Base-by-base conservation (phyloP, 2,329 filamentous ascomycete species). In the Fusarium sp. region DNA sequence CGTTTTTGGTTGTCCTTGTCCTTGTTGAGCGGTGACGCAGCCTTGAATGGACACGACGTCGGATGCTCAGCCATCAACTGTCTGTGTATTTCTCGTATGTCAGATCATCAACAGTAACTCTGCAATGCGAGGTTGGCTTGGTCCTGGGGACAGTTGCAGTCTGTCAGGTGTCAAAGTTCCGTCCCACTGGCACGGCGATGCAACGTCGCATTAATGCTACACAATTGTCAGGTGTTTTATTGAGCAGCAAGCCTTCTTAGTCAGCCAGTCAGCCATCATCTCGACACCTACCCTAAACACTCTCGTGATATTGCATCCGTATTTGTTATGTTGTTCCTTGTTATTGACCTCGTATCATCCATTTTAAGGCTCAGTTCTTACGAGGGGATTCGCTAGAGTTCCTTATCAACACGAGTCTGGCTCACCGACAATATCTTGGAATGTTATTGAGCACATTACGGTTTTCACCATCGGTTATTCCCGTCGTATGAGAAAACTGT, bases 201-300 rank as follows among this genome's bases (percentile, higher is more conserved):
- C 56, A 73, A 73, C 71, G 70, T 74, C 69, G 52, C 67, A 39
- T 63, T 29, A 23, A 56, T 31, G 25, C 31, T 33, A 65, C 55
- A 71, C 46, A 15, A 48, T 49, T 66, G 45, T 70, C 66, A 73
- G 61, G 52, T 55, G 49, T n/a, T 54, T 39, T 54, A 19, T 39
- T 39, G 33, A 27, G 19, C 60, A 51, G 54, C 56, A 15, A 12
- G 6, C 44, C n/a, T 25, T 48, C 55, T 64, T 70, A 65, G 55
- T 57, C 44, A 60, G 54, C 54, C 4, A 42, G 41, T 54, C 44
- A 60, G 54, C 48, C 14, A 38, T 19, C 14, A 15, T 21, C 29
- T 25, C 16, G 31, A 19, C 9, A 7, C 8, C 57, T 73, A 73
- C 70, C 70, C 66, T 73, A 58, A 21, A 73, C 33, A 41, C 6